Percentiles rank a stretch among this genome's conserved stretches.
These are phyloP conservation scores for Capillidium heterosporum DNA, from an alignment of 371 early-diverging fungal species.

Conservation along the genomic window DNA sequence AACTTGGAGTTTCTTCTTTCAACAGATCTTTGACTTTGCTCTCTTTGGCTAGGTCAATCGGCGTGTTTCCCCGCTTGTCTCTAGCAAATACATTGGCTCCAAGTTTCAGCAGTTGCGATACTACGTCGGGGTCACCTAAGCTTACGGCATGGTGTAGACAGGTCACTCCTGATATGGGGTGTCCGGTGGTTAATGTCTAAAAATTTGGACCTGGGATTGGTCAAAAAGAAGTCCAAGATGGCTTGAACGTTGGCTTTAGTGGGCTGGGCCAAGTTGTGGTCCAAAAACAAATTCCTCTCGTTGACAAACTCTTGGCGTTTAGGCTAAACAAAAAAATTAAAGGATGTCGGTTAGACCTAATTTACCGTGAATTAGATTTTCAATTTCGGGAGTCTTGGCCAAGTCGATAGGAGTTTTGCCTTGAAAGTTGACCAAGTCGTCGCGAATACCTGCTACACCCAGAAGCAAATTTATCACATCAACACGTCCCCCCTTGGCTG, in stretches of 20 bases:
- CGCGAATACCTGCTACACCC: conserved; percentile 18
- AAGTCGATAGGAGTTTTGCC: conserved; percentile 16
- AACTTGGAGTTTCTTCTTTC: conserved; percentile 16
- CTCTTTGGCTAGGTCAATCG: conserved; percentile 32
- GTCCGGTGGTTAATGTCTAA: conserved; percentile 44
- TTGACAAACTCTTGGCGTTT: conserved; percentile 2
- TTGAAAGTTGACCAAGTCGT: conserved; percentile 18
- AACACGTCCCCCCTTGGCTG: conserved; percentile 29
- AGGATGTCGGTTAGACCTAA: neutral
- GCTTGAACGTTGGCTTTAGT: neutral
- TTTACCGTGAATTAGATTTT: conserved; percentile 16
- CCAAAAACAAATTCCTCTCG: conserved; percentile 1
- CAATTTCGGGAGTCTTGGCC: conserved; percentile 17
- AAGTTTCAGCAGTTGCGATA: conserved; percentile 39
- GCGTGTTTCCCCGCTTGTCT: conserved; percentile 39
- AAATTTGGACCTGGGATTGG: conserved; percentile 7
- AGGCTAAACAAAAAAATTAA: neutral
- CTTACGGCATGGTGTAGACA: conserved; percentile 42
- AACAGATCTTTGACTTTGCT: conserved; percentile 29
- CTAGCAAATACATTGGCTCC: conserved; percentile 48
- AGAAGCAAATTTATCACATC: conserved; percentile 29
- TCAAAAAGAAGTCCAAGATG: neutral
- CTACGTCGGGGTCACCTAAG: conserved; percentile 30
- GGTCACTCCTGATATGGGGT: conserved; percentile 34
- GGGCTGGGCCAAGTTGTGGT: conserved; percentile 2